phyloP scores from a whole-genome alignment of 2,329 filamentous ascomycete species.

The Botryotinia convoluta region DNA sequence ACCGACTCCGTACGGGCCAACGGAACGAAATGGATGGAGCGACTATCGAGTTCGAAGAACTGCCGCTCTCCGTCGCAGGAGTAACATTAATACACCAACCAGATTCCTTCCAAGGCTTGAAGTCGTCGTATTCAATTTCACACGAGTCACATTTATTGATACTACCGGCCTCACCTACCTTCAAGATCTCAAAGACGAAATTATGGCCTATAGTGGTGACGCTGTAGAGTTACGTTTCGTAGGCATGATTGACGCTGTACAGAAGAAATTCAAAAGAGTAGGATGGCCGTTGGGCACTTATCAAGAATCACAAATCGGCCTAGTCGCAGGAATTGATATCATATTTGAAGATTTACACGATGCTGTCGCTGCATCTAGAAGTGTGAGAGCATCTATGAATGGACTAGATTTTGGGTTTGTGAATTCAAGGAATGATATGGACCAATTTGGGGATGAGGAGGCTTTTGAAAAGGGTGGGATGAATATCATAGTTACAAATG shows the following conservation, averaged over 20 bases:
- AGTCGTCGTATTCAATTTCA: slow-evolving; percentile 28
- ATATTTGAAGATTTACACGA: slow-evolving; percentile 12
- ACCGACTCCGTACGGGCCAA: neutral
- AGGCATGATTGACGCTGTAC: slow-evolving; percentile 24
- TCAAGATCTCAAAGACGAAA: slow-evolving; percentile 22
- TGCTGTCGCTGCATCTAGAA: neutral
- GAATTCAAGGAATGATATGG: slow-evolving; percentile 4
- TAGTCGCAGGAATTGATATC: slow-evolving; percentile 7
- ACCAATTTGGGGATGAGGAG: slow-evolving; percentile 5
- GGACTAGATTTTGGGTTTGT: slow-evolving; percentile 4
- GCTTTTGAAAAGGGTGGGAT: neutral
- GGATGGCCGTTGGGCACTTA: slow-evolving; percentile 6
- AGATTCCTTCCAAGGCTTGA: slow-evolving; percentile 20
- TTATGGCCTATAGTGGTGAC: slow-evolving; percentile 23
- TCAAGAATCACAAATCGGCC: slow-evolving; percentile 15
- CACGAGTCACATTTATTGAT: slow-evolving; percentile 27
- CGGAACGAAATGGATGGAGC: neutral
- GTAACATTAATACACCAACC: slow-evolving; percentile 16
- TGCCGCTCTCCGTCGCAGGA: neutral
- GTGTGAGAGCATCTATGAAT: slow-evolving; percentile 9
- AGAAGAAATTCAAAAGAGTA: slow-evolving; percentile 22
- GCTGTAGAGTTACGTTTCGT: slow-evolving; percentile 29
- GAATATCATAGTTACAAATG: slow-evolving; percentile 9
- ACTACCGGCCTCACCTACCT: slow-evolving; percentile 23
- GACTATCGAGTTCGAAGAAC: slow-evolving; percentile 1